phyloP scores from a whole-genome alignment of 495 filamentous ascomycete genomes.

The Aspergillus incahuasiensis region DNA sequence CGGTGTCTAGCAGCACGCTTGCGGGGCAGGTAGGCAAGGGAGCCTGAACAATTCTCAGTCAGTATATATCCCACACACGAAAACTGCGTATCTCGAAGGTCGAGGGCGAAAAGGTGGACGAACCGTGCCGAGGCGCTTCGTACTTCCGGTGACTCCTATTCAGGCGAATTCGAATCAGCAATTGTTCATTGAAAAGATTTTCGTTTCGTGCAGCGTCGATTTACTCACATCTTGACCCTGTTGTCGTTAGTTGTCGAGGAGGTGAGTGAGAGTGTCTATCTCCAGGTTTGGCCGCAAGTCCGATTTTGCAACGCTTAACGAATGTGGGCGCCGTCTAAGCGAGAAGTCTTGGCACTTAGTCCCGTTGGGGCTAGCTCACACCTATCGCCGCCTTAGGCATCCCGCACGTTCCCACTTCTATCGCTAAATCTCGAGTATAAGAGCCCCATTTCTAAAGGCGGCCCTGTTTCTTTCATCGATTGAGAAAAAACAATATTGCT shows the following conservation, averaged over 20 bases:
- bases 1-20: slow-evolving; percentile 96
- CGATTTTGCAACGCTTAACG: slow-evolving; percentile 45
- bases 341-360: slow-evolving; percentile 28
- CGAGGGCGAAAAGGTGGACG: slow-evolving; percentile 31
- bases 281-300: slow-evolving; percentile 36
- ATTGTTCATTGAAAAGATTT: slow-evolving; percentile 14
- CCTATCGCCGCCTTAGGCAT: slow-evolving; percentile 20
- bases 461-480: no score
- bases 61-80: slow-evolving; percentile 29
- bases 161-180: slow-evolving; percentile 28
- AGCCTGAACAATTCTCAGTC: slow-evolving; percentile 44
- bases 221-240: slow-evolving; percentile 52
- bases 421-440: not conserved
- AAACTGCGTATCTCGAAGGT: slow-evolving; percentile 27
- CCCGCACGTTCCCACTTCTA: not conserved
- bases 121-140: slow-evolving; percentile 94
- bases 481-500: no score
- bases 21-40: slow-evolving; percentile 91
- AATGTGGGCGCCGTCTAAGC: slow-evolving; percentile 46
- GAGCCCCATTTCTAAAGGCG: not conserved
- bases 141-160: slow-evolving; percentile 70
- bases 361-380: slow-evolving; percentile 26
- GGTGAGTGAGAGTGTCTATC: slow-evolving; percentile 41
- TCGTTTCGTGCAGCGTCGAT: not conserved
- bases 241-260: slow-evolving; percentile 51